phyloP scores from a whole-genome alignment of 805 yeast genomes.

The Candida silvicultrix region DNA sequence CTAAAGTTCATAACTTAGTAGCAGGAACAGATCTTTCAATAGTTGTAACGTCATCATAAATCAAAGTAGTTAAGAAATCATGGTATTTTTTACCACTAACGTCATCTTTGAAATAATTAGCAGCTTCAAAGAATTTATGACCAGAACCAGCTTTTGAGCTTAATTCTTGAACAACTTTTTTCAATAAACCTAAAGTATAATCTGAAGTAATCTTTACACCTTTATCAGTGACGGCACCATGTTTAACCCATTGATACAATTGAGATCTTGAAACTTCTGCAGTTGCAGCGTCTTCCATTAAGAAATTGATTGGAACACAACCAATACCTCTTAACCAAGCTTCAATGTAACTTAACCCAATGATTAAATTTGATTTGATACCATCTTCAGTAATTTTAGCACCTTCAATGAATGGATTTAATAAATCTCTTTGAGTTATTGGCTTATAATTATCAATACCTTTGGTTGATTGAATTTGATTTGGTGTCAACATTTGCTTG shows the following conservation, averaged over 20 bases:
- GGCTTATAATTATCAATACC: constrained; percentile 36
- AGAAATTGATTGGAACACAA: constrained; percentile 77
- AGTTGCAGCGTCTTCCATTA: constrained; percentile 90
- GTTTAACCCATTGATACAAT: constrained; percentile 79
- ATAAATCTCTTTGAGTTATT: constrained; percentile 45
- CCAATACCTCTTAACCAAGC: constrained; percentile 83
- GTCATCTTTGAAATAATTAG: constrained; percentile 65
- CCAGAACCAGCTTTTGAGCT: constrained; percentile 43
- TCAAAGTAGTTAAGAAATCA: constrained; percentile 70
- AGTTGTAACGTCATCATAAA: constrained; percentile 68
- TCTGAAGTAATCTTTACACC: constrained; percentile 56
- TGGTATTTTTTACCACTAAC: constrained; percentile 66
- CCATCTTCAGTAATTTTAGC: constrained; percentile 66
- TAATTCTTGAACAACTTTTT: constrained; percentile 54
- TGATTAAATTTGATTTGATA: constrained; percentile 63
- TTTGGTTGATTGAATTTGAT: constrained; percentile 47
- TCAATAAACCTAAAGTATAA: constrained; percentile 48
- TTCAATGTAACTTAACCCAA: constrained; percentile 77
- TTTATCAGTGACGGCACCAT: constrained; percentile 53
- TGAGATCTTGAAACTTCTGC: constrained; percentile 84
- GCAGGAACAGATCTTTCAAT: constrained; percentile 21
- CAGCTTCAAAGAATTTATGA: constrained; percentile 65
- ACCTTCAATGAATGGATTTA: constrained; percentile 55
- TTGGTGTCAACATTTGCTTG: constrained; percentile 77
- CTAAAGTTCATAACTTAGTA: constrained; percentile 13